Evolutionary conservation across 257 asterid species (phyloP), one percentile per base, ranked within the genome.

Genomic region (Hygrophila difformis): DNA sequence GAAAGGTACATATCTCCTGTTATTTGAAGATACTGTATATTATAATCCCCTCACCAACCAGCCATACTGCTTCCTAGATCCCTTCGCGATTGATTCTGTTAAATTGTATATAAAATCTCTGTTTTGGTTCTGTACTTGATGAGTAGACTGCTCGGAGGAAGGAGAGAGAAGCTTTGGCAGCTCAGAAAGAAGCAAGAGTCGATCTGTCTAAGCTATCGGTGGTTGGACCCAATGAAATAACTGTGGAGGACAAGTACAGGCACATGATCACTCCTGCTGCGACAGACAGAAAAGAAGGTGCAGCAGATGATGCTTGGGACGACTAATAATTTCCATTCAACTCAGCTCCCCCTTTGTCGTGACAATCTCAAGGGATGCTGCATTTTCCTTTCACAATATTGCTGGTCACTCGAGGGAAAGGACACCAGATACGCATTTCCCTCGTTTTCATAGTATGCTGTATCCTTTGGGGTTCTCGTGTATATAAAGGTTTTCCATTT

Each of bases 241-340:
- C 64, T 2, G 83, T 85, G 38, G 95, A 85, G 63, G 93, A 85
- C 66, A 81, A 70, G 55, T 78, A 76, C 18, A 47, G 78, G 70
- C 82, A 84, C 77, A 77, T 84, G 95, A 68, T 84, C 15, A 62
- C 11, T 4, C 11, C 68, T 56, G 76, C 87, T 16, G 58, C 79
- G 10, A 56, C 17, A 53, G 64, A 26, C 41, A 71, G 55, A 67
- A 73, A 70, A 46, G 89, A 78, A 62, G 95, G 93, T 21, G 60
- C 87, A 17, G 95, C 89, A 13, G 95, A 84, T 39, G 84, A 63
- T 53, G 95, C 95, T 37, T 81, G 93, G 93, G 93, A 84, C 57
- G 89, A 80, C 54, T 83, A 60, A 77, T 18, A 16, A 18, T n/a
- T 45, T 18, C 28, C 21, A 12, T 42, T 22, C 21, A n/a, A n/a